These are phyloP conservation scores for Calonectria crousiana DNA, from an alignment of 2,329 filamentous ascomycete genomes.

Conservation along the genomic window DNA sequence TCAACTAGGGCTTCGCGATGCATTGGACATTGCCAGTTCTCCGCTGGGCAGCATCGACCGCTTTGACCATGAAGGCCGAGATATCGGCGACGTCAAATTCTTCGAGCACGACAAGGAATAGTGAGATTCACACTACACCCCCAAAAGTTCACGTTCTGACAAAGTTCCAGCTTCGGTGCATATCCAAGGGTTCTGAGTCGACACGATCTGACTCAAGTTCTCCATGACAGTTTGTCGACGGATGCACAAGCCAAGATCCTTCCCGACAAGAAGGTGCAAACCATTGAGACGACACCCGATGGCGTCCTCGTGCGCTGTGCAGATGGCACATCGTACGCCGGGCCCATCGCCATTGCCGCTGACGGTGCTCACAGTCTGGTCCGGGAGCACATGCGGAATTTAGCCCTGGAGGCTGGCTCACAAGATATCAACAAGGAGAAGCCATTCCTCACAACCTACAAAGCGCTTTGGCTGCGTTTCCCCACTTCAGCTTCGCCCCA, in stretches of 20 bases:
- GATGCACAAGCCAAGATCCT: constrained; percentile 43
- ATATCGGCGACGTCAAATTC: constrained; percentile 39
- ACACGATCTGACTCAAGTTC: constrained; percentile 47
- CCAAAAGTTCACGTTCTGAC: background rate
- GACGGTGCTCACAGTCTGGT: constrained; percentile 57
- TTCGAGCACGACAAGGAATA: constrained; percentile 41
- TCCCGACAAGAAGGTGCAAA: constrained; percentile 41
- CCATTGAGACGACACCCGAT: constrained; percentile 34
- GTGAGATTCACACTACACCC: constrained; percentile 24
- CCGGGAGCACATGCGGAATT: constrained; percentile 49
- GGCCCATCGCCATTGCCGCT: constrained; percentile 55
- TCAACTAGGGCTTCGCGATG: constrained; percentile 48
- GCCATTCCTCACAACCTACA: constrained; percentile 48
- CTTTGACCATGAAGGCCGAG: constrained; percentile 43
- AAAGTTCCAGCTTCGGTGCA: constrained; percentile 40
- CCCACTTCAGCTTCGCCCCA: constrained; percentile 29
- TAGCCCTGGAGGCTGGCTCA: constrained; percentile 38
- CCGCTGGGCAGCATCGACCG: constrained; percentile 35
- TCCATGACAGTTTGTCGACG: constrained; percentile 47
- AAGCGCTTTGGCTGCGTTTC: constrained; percentile 51
- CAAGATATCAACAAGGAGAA: constrained; percentile 39
- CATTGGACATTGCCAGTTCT: constrained; percentile 38
- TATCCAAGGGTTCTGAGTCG: constrained; percentile 48
- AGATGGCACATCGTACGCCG: constrained; percentile 49
- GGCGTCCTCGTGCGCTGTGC: constrained; percentile 47